A percentile compares a stretch with the other conserved stretches of the same genome.
These are phyloP conservation scores for Cymodocea nodosa DNA, from an alignment of 116 monocot species.

Conservation along the genomic window DNA sequence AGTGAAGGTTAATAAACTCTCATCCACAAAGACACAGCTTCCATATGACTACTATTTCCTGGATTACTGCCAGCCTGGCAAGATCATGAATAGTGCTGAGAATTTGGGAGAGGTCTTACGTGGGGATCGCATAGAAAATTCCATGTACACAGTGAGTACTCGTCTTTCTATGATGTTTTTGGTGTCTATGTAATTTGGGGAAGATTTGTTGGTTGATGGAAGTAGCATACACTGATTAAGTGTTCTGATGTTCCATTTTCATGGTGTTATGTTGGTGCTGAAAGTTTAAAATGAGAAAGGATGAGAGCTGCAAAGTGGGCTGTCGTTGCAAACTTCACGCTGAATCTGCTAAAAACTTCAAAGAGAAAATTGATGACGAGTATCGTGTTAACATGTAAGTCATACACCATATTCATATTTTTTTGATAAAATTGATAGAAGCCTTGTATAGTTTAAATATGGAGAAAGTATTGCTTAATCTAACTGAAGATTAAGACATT, in stretches of 20 bases:
- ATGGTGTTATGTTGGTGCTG: neutral
- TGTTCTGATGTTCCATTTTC: neutral
- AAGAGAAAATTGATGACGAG: slow-evolving; percentile 81
- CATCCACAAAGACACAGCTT: slow-evolving; percentile 85
- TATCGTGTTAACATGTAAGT: slow-evolving; percentile 82
- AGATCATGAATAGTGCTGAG: slow-evolving; percentile 67
- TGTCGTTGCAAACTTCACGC: slow-evolving; percentile 37
- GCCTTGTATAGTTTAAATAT: neutral
- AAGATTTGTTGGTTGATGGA: neutral
- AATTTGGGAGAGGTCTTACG: slow-evolving; percentile 85
- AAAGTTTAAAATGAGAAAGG: slow-evolving; percentile 72
- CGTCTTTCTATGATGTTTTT: neutral
- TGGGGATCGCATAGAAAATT: slow-evolving; percentile 90
- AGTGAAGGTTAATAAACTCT: slow-evolving; percentile 86
- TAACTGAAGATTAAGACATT: no score
- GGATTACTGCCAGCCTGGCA: slow-evolving; percentile 57
- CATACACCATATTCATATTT: neutral
- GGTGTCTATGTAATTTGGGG: neutral
- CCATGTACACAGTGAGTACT: slow-evolving; percentile 46
- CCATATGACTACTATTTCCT: slow-evolving; percentile 85
- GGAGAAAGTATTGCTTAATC: neutral
- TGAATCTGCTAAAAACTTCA: slow-evolving; percentile 58
- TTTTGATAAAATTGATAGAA: no score
- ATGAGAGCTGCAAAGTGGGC: slow-evolving; percentile 53
- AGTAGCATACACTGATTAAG: neutral